Conservation (phyloP, 805 yeast genomes). For the Teunomyces cretensis region DNA sequence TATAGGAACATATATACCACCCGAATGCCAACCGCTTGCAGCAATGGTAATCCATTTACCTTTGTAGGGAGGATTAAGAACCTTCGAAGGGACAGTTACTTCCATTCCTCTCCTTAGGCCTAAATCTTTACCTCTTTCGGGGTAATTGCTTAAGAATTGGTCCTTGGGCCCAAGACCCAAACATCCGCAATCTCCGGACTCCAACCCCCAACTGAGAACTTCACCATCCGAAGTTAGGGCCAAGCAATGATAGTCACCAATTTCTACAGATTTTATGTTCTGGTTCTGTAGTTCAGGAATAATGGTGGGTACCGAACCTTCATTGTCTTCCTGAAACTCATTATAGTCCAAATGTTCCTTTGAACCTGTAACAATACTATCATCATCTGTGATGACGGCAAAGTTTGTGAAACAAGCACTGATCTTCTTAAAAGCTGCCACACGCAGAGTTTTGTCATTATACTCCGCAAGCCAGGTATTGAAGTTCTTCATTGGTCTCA, state of each 20-base stretch:
- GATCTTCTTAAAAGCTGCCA: conserved; percentile 46
- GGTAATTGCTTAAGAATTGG: conserved; percentile 6
- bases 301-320: conserved; percentile 25
- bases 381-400: conserved; percentile 55
- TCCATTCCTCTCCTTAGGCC: conserved; percentile 32
- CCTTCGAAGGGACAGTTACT: conserved; percentile 18
- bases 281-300: conserved; percentile 45
- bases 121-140: conserved; percentile 18
- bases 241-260: conserved; percentile 71
- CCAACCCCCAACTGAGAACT: conserved; percentile 67
- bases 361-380: conserved; percentile 44
- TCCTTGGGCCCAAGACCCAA: conserved; percentile 54
- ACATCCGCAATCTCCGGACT: conserved; percentile 62
- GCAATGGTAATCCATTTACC: conserved; percentile 59
- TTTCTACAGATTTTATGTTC: conserved; percentile 53
- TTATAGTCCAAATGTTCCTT: conserved; percentile 12
- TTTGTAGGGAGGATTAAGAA: conserved; percentile 38
- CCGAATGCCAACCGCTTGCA: conserved; percentile 82
- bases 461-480: conserved; percentile 27
- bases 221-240: conserved; percentile 63
- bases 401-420: conserved; percentile 55
- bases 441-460: conserved; percentile 13
- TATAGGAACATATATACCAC: conserved; percentile 46
- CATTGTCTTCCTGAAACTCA: conserved; percentile 10
- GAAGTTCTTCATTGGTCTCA: conserved; percentile 24